Evolutionary conservation across 371 early-diverging fungal genomes (phyloP).

Genomic region (Mucor saturninus): DNA sequence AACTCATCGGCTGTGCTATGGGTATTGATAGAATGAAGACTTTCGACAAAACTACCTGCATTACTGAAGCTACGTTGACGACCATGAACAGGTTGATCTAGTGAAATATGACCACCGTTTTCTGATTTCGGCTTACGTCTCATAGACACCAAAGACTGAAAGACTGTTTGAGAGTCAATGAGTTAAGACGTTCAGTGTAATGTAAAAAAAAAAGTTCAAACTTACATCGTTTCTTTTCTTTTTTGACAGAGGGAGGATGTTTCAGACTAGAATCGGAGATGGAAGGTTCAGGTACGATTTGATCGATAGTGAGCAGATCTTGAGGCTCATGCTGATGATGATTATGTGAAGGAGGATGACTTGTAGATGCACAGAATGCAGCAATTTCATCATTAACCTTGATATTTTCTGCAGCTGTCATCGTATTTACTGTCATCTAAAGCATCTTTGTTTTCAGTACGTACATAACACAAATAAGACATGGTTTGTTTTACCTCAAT

Average conservation of each 20-base stretch:
- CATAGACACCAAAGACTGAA: conserved; percentile 40
- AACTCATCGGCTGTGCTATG: background rate
- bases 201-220: background rate
- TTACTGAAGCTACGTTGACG: conserved; percentile 29
- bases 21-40: conserved; percentile 12
- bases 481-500: conserved; percentile 10
- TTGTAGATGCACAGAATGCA: conserved; percentile 24
- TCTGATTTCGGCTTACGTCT: conserved; percentile 42
- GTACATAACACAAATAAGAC: background rate
- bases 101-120: conserved; percentile 1
- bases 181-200: background rate
- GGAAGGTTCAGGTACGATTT: conserved; percentile 26
- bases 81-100: background rate
- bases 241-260: conserved; percentile 5
- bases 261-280: conserved; percentile 23
- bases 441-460: background rate
- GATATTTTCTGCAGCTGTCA: conserved; percentile 27
- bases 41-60: conserved; percentile 23
- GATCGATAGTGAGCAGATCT: conserved; percentile 6
- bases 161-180: conserved; percentile 17
- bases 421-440: conserved; percentile 20
- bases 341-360: background rate
- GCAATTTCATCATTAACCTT: conserved; percentile 31
- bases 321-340: background rate
- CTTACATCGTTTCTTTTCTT: conserved; percentile 15